Base-by-base conservation (phyloP, 116 monocot species). In the Cymodocea nodosa region DNA sequence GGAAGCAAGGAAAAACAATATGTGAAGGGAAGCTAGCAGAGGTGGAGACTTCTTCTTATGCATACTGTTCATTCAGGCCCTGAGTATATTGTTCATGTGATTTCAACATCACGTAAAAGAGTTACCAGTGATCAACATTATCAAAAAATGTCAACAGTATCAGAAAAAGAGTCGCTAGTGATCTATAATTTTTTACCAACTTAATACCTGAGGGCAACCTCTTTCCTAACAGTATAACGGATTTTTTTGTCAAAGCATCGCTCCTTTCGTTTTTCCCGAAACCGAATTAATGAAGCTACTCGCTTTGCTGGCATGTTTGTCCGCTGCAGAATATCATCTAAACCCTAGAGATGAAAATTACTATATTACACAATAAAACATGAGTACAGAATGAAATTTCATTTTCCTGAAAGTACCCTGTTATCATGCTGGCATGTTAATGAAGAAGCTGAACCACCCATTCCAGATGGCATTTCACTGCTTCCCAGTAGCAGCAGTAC, bases 211-310 rank as follows among this genome's bases (percentile, higher is more conserved):
- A 83, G 85, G 57, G 93, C 93, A 59, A 87, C 93, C 68, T 93
- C 93, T 65, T 87, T 85, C 18, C 93, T 81, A 35, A 88, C 85
- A 71, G 64, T 78, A 53, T 88, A 89, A 5, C 85, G 80, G 53
- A 93, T 85, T 77, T 89, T 93, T 74, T 89, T 93, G 72, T 93
- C 93, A 67, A 93, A 93, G 74, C 79, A 80, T 61, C 89, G 76
- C 53, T 85, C 89, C 65, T 93, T 93, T 49, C 93, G 64, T 67
- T 93, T 93, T 68, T 93, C 88, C 23, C 88, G 85, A 72, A 88
- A 93, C 54, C 93, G 74, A 44, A 93, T 82, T 57, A 93, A 73
- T 35, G 93, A 87, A 69, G 87, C 93, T 76, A 85, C 75, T 66
- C 88, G 77, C 68, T 83, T 87, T 52, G 88, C 85, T 25, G 93